These are phyloP conservation scores for Aspergillus pseudonomiae DNA, from an alignment of 2,329 filamentous ascomycete genomes.

Conservation along the genomic window DNA sequence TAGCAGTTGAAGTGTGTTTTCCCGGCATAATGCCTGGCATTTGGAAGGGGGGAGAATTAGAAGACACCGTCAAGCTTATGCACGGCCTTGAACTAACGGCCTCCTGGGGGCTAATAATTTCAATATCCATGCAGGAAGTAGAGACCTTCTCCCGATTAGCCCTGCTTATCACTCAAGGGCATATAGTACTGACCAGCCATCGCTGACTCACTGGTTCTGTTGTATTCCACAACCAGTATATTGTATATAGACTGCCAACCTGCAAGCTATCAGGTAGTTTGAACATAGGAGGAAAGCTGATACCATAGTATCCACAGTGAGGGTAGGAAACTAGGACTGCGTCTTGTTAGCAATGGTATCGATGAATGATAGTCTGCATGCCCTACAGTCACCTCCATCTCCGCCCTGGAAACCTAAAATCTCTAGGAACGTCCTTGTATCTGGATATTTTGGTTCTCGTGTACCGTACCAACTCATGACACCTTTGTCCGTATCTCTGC, in stretches of 20 bases:
- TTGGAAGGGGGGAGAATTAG: no score
- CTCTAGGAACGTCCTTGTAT: not conserved
- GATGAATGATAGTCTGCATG: not conserved
- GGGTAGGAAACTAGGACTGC: no score
- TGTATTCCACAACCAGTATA: constrained; percentile 4
- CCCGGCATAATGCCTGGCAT: no score
- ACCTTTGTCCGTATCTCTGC: not conserved
- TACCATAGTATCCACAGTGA: not conserved
- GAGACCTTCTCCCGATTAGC: not conserved
- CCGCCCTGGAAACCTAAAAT: not conserved
- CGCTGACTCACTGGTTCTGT: not conserved
- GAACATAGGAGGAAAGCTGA: not conserved
- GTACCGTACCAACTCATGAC: not conserved
- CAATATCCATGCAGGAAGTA: constrained; percentile 2
- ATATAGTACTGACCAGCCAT: not conserved
- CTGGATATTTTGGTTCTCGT: not conserved
- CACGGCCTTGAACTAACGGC: no score
- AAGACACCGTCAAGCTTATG: no score
- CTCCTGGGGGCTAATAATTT: not conserved
- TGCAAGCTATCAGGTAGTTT: not conserved
- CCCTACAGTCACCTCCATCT: not conserved
- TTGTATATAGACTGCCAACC: not conserved
- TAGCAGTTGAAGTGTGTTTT: not conserved
- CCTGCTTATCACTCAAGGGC: not conserved
- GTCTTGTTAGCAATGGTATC: no score